Base-by-base conservation (phyloP, 2,329 filamentous ascomycete species). In the Fragosphaeria purpurea region DNA sequence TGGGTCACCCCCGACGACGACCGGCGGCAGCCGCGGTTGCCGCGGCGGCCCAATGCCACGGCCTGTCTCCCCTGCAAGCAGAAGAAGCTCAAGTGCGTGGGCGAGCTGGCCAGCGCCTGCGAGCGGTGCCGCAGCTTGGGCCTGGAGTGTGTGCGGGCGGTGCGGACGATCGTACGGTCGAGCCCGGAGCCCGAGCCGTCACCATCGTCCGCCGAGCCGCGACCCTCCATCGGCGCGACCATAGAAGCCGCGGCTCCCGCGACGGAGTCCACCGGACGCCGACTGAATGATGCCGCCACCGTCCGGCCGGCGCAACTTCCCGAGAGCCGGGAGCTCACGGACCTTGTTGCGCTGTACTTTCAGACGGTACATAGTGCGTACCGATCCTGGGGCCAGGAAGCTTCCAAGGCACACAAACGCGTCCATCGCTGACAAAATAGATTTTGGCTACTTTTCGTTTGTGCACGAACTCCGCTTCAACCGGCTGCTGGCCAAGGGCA, bases 51-150 rank as follows among this genome's bases (percentile, higher is more conserved):
- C 22, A 54, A 54, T 34, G 45, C 50, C 13, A 54, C 52, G 13
- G 52, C 52, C 5, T 54, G 52, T 45, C 38, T 33, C 31, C 34
- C 50, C 6, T 54, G 52, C 38, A 49, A 37, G 35, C 50, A 54
- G 33, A 54, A 54, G 33, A 54, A 46, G 35, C 51, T 53, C 11
- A 53, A 51, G 37, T 53, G 51, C 34, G 48, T 51, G 11, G 51
- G 51, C 3, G 48, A 53, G 6, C 42, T 51, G 13, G 44, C 31
- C 22, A 43, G 46, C 39, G 32, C 44, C 9, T 53, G 51, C 33
- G 39, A 51, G 13, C 51, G 34, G 22, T 53, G 51, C 43, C 51
- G n/a, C 9, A 51, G 40, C 35, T 34, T 47, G 37, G 51, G 44
- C 10, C 32, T 50, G 10, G 48, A 41, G 22, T 53, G 51, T 44